Evolutionary conservation across 2,329 filamentous ascomycete species (phyloP), one percentile per base, ranked within the genome.

Genomic region (Stemphylium vesicarium): DNA sequence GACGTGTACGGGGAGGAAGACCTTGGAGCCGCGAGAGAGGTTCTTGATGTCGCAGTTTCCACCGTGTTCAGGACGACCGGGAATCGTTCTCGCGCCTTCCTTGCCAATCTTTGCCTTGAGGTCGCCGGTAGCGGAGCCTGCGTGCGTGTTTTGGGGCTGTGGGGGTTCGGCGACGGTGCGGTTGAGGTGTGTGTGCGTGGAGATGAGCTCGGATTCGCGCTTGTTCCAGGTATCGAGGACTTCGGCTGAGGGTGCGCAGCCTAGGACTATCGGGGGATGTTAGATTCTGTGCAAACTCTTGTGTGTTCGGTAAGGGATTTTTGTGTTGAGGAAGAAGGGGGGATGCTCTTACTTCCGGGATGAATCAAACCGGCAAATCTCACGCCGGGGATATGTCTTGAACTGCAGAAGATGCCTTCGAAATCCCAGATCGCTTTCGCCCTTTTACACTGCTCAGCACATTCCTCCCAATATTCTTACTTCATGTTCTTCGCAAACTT

Each of bases 31-130:
- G 6, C 91, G 81, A 1, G 85, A 89, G 26, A 96, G 80, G 66
- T 95, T 95, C 79, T 96, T 96, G 75, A 96, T 95, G 64, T 96
- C 92, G 71, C 91, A 95, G 68, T 96, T 96, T 0, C 92, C 93
- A 12, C 93, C 93, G 65, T 96, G 90, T 68, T 96, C 92, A 0
- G 92, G 91, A 0, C 92, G 81, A 2, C 92, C 85, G 45, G 92
- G 92, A 42, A 97, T 89, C 0, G 93, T 96, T 33, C 93, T 79
- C 0, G 93, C 93, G 1, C 92, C 92, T 69, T 96, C 91, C 10
- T 77, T 81, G 0, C 85, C 91, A 18, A 96, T 83, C 70, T 86
- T 91, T 35, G 82, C 82, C 61, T 84, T 87, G 26, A 90, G 69
- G 0, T 80, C 79, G 0, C 77, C 82, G 0, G 79, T 77, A 0